Conservation (phyloP, 495 filamentous ascomycete genomes). For the Achaetomiella virescens region DNA sequence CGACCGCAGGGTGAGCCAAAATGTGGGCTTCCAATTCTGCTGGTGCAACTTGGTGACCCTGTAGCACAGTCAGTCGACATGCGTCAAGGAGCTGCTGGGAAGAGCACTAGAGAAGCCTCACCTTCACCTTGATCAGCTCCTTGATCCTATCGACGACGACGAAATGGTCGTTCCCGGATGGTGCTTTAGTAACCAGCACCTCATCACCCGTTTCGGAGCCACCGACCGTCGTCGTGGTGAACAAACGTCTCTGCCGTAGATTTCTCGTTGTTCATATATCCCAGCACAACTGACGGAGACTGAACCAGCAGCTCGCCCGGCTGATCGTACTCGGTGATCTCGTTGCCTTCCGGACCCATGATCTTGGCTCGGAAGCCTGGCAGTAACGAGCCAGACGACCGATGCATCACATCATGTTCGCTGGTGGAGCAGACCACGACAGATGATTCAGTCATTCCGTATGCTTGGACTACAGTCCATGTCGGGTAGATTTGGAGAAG, state of each 20-base stretch:
- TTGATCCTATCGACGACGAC: conserved; percentile 86
- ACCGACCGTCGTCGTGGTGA: conserved; percentile 61
- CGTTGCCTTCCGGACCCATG: conserved; percentile 64
- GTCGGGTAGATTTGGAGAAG: conserved; percentile 59
- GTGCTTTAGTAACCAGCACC: conserved; percentile 58
- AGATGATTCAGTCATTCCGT: conserved; percentile 76
- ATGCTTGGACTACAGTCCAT: conserved; percentile 69
- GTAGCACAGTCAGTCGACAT: neutral
- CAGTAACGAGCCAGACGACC: conserved; percentile 66
- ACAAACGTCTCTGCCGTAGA: conserved; percentile 75
- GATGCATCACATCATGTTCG: conserved; percentile 61
- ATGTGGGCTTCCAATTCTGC: conserved; percentile 88
- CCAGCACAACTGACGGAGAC: conserved; percentile 69
- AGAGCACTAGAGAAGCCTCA: conserved; percentile 30
- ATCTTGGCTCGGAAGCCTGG: conserved; percentile 64
- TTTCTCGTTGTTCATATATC: conserved; percentile 79
- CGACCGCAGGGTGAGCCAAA: conserved; percentile 73
- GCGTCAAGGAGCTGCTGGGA: no score
- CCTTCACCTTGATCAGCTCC: conserved; percentile 92
- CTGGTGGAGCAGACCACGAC: conserved; percentile 66
- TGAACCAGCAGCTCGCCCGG: conserved; percentile 76
- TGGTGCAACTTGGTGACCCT: conserved; percentile 88
- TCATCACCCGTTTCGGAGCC: conserved; percentile 87
- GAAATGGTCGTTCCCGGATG: conserved; percentile 66
- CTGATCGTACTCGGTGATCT: conserved; percentile 68